Conservation (phyloP, 176 grass and related monocot species). For the Cenchrus fungigraminus region DNA sequence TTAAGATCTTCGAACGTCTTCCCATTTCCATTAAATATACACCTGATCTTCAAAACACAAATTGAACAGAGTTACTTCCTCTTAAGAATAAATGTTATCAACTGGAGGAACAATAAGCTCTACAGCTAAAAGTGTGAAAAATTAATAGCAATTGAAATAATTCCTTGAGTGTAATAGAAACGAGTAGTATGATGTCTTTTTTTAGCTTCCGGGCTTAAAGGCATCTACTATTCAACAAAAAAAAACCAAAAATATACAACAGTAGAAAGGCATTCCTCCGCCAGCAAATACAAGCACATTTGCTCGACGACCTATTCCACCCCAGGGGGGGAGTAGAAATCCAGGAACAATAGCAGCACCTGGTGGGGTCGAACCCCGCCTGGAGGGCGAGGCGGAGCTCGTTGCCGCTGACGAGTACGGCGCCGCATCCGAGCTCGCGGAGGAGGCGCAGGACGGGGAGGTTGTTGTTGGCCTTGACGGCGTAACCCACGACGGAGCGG, state of each 20-base stretch:
- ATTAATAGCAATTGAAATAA: not conserved
- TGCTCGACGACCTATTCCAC: not conserved
- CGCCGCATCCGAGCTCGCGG: conserved; percentile 73
- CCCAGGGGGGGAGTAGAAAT: not conserved
- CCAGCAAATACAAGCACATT: not conserved
- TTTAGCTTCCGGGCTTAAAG: not conserved
- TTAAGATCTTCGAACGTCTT: conserved; percentile 84
- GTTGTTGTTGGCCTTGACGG: conserved; percentile 97
- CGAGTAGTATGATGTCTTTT: not conserved
- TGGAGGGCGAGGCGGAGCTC: conserved; percentile 77
- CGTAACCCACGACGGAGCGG: conserved; percentile 80
- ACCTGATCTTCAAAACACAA: conserved; percentile 74
- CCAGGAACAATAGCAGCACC: conserved; percentile 32
- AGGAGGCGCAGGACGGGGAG: conserved; percentile 75
- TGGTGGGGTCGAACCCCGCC: conserved; percentile 79
- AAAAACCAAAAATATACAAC: not conserved
- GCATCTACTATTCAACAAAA: not conserved
- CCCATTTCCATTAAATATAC: conserved; percentile 99
- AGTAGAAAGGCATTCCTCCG: not conserved
- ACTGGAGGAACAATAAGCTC: not conserved
- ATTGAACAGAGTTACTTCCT: conserved; percentile 11
- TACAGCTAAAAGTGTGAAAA: conserved; percentile 18
- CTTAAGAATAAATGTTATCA: not conserved
- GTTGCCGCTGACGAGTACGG: conserved; percentile 93
- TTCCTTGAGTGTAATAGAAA: not conserved